phyloP scores from a whole-genome alignment of 352 stramenopile genomes.

The Phytophthora sp. region DNA sequence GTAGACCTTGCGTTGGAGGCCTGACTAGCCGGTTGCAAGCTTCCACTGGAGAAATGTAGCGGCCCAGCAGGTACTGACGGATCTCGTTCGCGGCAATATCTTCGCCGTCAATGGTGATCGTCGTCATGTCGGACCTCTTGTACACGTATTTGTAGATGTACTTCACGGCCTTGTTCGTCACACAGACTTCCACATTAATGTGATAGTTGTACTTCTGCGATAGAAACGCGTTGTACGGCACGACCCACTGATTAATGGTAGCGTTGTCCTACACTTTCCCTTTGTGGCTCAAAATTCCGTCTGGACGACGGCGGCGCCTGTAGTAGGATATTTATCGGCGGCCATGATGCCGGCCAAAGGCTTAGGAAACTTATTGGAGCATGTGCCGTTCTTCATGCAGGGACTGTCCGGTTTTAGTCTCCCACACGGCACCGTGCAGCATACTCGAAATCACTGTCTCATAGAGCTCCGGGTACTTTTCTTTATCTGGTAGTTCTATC shows the following conservation, averaged over 20 bases:
- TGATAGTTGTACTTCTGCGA: slow-evolving; percentile 60
- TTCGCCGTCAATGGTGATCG: slow-evolving; percentile 18
- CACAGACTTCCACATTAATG: slow-evolving; percentile 64
- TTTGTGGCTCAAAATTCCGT: not conserved
- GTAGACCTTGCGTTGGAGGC: too few species aligned
- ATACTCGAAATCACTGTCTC: slow-evolving; percentile 20
- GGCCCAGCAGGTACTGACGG: not conserved
- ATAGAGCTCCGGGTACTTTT: slow-evolving; percentile 8
- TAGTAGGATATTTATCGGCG: slow-evolving; percentile 2
- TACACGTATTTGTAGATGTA: too few species aligned
- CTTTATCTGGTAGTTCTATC: slow-evolving; percentile 30
- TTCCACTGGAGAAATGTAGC: not conserved
- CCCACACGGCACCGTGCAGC: slow-evolving; percentile 24
- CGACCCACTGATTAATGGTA: slow-evolving; percentile 48
- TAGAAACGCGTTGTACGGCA: slow-evolving; percentile 67
- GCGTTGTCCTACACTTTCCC: slow-evolving; percentile 22
- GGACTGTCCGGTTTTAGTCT: not conserved
- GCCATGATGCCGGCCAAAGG: slow-evolving; percentile 3
- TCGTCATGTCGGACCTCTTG: too few species aligned
- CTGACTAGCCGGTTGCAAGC: too few species aligned
- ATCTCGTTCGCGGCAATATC: not conserved
- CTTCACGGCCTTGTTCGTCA: slow-evolving; percentile 42
- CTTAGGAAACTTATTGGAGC: slow-evolving; percentile 38
- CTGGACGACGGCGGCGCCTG: not conserved
- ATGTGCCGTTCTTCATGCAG: too few species aligned